Percentiles rank a stretch among this genome's conserved stretches.
phyloP scores from a whole-genome alignment of 1,284 basidiomycete species.

The Entoloma clypeatum region DNA sequence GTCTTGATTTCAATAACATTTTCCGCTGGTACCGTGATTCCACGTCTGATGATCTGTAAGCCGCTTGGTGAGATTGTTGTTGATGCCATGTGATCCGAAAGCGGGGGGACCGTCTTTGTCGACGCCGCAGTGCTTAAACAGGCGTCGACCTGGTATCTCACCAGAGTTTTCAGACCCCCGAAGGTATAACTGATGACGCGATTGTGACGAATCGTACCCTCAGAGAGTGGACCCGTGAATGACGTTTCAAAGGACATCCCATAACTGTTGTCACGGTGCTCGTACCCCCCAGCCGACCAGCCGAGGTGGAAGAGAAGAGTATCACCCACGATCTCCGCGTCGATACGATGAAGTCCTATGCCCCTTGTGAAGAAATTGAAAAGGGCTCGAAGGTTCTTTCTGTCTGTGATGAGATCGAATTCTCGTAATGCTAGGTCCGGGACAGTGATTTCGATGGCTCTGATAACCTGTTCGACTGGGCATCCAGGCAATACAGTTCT shows the following conservation, averaged over 20 bases:
- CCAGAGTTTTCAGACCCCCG: constrained; percentile 17
- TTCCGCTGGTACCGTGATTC: constrained; percentile 12
- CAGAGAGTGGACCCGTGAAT: constrained; percentile 15
- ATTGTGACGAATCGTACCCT: constrained; percentile 17
- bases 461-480: constrained; percentile 15
- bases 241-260: constrained; percentile 17
- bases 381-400: constrained; percentile 19
- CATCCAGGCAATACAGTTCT: constrained; percentile 12
- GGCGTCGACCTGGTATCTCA: constrained; percentile 19
- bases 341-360: constrained; percentile 13
- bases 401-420: constrained; percentile 18
- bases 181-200: constrained; percentile 18
- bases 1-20: constrained; percentile 20
- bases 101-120: not conserved
- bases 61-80: constrained; percentile 10
- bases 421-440: constrained; percentile 12
- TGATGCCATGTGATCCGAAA: not conserved
- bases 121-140: constrained; percentile 3
- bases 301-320: constrained; percentile 18
- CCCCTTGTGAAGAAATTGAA: constrained; percentile 12
- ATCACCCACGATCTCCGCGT: constrained; percentile 16
- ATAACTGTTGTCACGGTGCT: constrained; percentile 3
- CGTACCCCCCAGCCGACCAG: constrained; percentile 16
- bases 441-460: constrained; percentile 12
- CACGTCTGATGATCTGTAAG: constrained; percentile 10